These are phyloP conservation scores for Haplosporangium gracile DNA, from an alignment of 192 early-diverging fungal genomes.

Conservation along the genomic window DNA sequence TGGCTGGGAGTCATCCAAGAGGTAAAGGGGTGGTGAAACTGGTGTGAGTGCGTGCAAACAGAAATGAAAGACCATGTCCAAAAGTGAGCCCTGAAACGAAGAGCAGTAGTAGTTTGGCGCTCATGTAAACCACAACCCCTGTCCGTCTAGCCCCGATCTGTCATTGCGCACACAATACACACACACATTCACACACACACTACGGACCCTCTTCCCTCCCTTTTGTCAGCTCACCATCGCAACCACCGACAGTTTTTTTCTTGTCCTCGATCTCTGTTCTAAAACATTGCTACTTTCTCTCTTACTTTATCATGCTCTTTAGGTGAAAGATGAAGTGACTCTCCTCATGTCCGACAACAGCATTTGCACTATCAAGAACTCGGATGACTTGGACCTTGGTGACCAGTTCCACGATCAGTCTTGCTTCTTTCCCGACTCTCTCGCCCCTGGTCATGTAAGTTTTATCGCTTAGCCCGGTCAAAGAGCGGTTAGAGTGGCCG, in stretches of 20 bases:
- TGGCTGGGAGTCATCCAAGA: constrained; percentile 59
- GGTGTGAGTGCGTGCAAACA: background rate
- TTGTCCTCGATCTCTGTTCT: background rate
- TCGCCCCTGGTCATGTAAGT: constrained; percentile 46
- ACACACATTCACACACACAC: background rate
- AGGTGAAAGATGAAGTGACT: constrained; percentile 57
- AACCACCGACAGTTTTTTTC: background rate
- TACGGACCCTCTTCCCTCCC: background rate
- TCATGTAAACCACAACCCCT: background rate
- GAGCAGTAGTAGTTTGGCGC: background rate
- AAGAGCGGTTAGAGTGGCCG: background rate
- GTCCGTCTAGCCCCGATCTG: background rate
- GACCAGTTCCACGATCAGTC: constrained; percentile 52
- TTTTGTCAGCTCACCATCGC: background rate
- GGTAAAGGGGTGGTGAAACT: constrained; percentile 16
- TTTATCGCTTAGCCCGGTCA: background rate
- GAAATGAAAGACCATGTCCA: background rate
- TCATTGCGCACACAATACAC: background rate
- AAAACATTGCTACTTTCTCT: background rate
- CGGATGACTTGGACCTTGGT: constrained; percentile 45
- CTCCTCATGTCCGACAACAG: constrained; percentile 38
- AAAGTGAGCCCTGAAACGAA: constrained; percentile 2
- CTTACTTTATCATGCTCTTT: background rate
- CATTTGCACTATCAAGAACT: constrained; percentile 48
- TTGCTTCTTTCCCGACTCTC: constrained; percentile 51